These are phyloP conservation scores for Aspergillus wentii DNA, from an alignment of 495 filamentous ascomycete genomes.

Conservation along the genomic window DNA sequence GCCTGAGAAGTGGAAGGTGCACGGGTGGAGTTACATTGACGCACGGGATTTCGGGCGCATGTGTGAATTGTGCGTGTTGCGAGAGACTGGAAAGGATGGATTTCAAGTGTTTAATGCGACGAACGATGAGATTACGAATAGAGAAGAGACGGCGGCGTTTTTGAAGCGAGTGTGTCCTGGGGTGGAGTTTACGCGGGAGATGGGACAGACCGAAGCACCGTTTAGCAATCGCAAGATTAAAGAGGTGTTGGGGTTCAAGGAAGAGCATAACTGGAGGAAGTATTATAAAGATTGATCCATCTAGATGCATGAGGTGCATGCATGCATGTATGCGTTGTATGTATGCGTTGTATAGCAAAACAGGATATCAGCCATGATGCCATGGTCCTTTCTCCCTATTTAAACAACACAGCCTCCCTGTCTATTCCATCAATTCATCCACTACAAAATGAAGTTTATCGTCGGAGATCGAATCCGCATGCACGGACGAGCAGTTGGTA, in stretches of 20 bases:
- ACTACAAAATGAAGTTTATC: too few species aligned
- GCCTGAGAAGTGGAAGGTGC: conserved; percentile 45
- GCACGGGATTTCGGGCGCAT: conserved; percentile 50
- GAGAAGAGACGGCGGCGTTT: conserved; percentile 37
- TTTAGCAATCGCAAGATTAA: conserved; percentile 54
- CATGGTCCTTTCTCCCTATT: too few species aligned
- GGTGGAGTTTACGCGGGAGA: conserved; percentile 43
- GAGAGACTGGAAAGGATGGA: conserved; percentile 44
- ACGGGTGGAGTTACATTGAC: conserved; percentile 58
- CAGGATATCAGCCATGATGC: too few species aligned
- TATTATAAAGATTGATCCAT: too few species aligned
- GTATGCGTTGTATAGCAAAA: too few species aligned
- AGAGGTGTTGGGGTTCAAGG: conserved; percentile 52
- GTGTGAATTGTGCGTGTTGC: conserved; percentile 37
- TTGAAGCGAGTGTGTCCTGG: conserved; percentile 41
- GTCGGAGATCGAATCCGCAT: too few species aligned
- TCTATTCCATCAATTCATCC: too few species aligned
- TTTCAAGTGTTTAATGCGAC: conserved; percentile 60
- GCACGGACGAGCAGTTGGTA: too few species aligned
- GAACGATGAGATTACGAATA: conserved; percentile 52
- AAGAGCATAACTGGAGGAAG: conserved; percentile 50
- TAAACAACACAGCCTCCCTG: too few species aligned
- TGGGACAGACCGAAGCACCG: conserved; percentile 52
- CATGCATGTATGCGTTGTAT: too few species aligned
- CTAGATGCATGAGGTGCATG: too few species aligned